Evolutionary conservation across 257 asterid species (phyloP), one percentile per base, ranked within the genome.

Genomic region (Primulina huaijiensis): DNA sequence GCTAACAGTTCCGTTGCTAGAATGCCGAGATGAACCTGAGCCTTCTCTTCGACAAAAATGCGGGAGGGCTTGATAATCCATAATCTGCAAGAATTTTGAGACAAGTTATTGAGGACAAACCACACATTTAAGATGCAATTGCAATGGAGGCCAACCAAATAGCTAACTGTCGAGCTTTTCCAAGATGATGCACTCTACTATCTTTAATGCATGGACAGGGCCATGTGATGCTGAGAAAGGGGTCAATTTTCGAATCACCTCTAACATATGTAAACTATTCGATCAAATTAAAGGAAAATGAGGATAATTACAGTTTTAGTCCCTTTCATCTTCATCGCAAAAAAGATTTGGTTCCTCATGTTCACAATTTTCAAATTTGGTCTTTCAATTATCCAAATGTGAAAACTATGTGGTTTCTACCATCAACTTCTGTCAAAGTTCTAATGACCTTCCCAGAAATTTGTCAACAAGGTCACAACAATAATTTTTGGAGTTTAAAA

Each of bases 1-100:
- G 55, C 84, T 77, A 2, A 31, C 60, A 1, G 81, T 75, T 76
- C 83, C 95, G 64, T 76, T 75, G 65, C 79, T 72, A 10, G 85
- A 67, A 70, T 82, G 73, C 57, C 82, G 82, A 21, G 96, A 84
- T 6, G 96, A 86, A 4, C 96, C 95, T 0, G 96, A 88, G 43
- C 95, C 95, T 79, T 84, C 96, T 79, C 80, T 84, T 83, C 82
- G 80, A 79, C 98, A 90, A 74, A 92, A 92, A 71, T 92, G 98
- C 34, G 98, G 98, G 72, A 92, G 93, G 17, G 93, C 80, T 75
- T 88, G 88, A 65, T 85, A 92, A 78, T 92, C 97, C 96, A 92
- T 90, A 43, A 90, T 83, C 98, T 92, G 97, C 86, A 78, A 61
- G 30, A 12, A 46, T 46, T 46, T 46, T 12, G 7, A 23, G 34